These are phyloP conservation scores for Simplicillium sp. DNA, from an alignment of 2,329 filamentous ascomycete genomes.

Conservation along the genomic window DNA sequence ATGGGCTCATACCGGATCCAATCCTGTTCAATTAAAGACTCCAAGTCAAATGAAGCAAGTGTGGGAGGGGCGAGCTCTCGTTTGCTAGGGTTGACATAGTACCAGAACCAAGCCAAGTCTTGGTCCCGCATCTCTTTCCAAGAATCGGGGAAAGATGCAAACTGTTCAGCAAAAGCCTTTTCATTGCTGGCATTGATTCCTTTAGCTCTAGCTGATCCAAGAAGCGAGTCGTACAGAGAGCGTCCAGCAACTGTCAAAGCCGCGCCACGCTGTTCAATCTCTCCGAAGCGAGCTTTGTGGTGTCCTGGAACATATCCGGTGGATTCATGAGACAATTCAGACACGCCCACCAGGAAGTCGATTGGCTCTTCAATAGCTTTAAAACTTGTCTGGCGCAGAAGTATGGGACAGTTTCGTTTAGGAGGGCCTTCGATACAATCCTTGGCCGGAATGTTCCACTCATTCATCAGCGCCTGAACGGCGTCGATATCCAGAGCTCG, in stretches of 20 bases:
- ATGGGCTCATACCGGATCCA: neutral
- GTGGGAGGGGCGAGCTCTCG: neutral
- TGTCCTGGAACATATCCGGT: conserved; percentile 10
- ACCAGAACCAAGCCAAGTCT: neutral
- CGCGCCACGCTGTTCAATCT: conserved; percentile 42
- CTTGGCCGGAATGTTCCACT: conserved; percentile 31
- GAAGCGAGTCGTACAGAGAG: conserved; percentile 33
- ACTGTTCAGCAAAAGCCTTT: neutral
- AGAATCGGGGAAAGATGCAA: neutral
- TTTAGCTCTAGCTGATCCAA: conserved; percentile 11
- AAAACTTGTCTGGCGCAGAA: conserved; percentile 45
- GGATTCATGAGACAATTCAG: too few relatives aligned
- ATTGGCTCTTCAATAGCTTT: conserved; percentile 38
- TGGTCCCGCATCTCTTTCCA: neutral
- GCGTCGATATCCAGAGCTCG: conserved; percentile 37
- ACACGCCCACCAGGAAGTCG: conserved; percentile 23
- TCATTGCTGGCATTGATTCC: neutral
- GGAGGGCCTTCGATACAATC: conserved; percentile 43
- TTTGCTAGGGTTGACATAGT: neutral
- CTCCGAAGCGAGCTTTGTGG: conserved; percentile 41
- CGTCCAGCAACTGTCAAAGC: conserved; percentile 36
- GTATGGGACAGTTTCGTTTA: conserved; percentile 28
- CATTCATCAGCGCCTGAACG: conserved; percentile 31
- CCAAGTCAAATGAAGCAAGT: neutral
- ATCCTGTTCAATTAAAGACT: neutral